Evolutionary conservation across 306 rosid genomes (phyloP).

Genomic region (Glycine soja): DNA sequence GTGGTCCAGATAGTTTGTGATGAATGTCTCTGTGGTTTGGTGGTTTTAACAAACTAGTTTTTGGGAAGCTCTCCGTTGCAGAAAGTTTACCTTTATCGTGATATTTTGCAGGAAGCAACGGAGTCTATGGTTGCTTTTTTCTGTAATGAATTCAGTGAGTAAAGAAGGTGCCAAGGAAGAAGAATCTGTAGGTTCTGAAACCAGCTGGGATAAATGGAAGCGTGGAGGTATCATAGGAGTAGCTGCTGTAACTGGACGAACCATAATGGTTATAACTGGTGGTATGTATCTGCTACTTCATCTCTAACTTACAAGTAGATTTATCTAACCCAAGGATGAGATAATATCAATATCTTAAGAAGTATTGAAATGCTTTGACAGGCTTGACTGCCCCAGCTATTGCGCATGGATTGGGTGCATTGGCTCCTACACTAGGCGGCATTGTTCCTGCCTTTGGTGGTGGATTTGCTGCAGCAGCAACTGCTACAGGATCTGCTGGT

Average conservation of each 20-base stretch:
- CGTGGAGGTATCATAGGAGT: slow-evolving; percentile 93
- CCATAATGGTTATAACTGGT: slow-evolving; percentile 89
- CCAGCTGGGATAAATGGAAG: slow-evolving; percentile 81
- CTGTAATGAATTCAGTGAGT: slow-evolving; percentile 71
- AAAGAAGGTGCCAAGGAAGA: slow-evolving; percentile 52
- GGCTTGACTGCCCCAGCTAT: slow-evolving; percentile 99
- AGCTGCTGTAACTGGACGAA: slow-evolving; percentile 94
- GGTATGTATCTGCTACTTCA: slow-evolving; percentile 60
- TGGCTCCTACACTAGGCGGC: slow-evolving; percentile 93
- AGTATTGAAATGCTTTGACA: slow-evolving; percentile 50
- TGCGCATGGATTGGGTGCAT: slow-evolving; percentile 90
- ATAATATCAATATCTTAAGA: slow-evolving; percentile 28
- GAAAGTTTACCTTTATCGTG: slow-evolving; percentile 17
- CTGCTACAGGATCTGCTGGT: slow-evolving; percentile 88
- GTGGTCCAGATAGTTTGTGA: slow-evolving; percentile 6
- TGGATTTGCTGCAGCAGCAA: slow-evolving; percentile 95
- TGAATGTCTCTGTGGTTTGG: slow-evolving; percentile 23
- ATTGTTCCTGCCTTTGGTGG: slow-evolving; percentile 78
- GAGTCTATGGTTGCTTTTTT: slow-evolving; percentile 84
- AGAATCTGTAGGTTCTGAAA: slow-evolving; percentile 55
- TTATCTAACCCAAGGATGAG: slow-evolving; percentile 33
- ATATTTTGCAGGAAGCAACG: slow-evolving; percentile 77
- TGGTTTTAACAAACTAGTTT: background rate
- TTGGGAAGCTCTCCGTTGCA: slow-evolving; percentile 15
- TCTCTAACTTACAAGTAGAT: too few species aligned